These are phyloP conservation scores for Funneliformis mosseae DNA, from an alignment of 192 early-diverging fungal genomes.

Conservation along the genomic window DNA sequence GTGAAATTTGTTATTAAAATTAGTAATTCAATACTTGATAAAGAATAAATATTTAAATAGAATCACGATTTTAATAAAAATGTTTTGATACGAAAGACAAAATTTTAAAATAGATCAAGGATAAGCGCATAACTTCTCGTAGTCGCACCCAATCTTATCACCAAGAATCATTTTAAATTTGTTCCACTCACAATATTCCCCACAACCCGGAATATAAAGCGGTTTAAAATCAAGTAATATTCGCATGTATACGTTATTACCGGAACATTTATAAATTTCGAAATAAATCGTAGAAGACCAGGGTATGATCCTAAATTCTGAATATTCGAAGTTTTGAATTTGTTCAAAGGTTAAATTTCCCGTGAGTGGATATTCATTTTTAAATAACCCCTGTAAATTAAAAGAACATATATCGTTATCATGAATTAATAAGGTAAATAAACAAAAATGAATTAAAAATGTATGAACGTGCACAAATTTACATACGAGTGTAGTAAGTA, in stretches of 20 bases:
- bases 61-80: no score
- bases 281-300: conserved; percentile 14
- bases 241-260: background rate
- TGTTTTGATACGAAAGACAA: no score
- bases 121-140: background rate
- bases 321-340: background rate
- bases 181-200: background rate
- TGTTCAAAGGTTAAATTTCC: conserved; percentile 10
- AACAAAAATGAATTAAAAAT: no score
- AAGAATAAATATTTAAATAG: no score
- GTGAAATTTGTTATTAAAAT: no score
- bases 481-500: no score
- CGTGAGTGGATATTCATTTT: background rate
- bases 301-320: background rate
- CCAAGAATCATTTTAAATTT: background rate
- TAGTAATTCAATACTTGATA: no score
- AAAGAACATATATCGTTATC: no score
- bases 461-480: no score
- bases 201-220: conserved; percentile 7
- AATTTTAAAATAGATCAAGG: no score
- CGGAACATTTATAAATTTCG: conserved; percentile 7
- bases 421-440: no score
- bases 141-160: background rate
- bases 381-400: conserved; percentile 10
- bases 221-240: background rate